phyloP scores from a whole-genome alignment of 2,329 filamentous ascomycete species.

The Microthyrium microscopicum region DNA sequence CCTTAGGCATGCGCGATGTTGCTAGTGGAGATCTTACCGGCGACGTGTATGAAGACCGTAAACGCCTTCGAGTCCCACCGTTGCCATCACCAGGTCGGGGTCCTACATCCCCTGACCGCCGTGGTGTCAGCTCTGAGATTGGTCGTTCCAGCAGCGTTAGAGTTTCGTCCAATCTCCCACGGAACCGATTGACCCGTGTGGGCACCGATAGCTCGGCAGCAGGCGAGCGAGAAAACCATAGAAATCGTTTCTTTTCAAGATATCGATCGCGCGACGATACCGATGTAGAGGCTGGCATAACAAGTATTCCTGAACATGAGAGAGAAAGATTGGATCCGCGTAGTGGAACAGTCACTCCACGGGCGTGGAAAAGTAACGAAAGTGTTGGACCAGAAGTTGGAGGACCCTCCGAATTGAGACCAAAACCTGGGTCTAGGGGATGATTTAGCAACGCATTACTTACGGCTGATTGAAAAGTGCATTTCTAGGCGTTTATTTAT shows the following conservation, averaged over 20 bases:
- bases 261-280: conserved; percentile 15
- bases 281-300: conserved; percentile 30
- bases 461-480: too few relatives aligned
- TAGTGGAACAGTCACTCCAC: conserved; percentile 5
- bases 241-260: conserved; percentile 47
- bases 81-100: conserved; percentile 23
- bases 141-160: conserved; percentile 17
- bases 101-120: conserved; percentile 11
- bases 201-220: conserved; percentile 18
- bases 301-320: conserved; percentile 25
- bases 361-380: conserved; percentile 3
- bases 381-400: too few relatives aligned
- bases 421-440: too few relatives aligned
- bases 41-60: conserved; percentile 46
- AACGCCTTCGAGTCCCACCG: conserved; percentile 17
- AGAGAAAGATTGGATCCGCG: conserved; percentile 5
- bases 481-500: too few relatives aligned
- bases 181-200: conserved; percentile 17
- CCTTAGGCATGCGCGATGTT: conserved; percentile 46
- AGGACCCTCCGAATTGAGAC: too few relatives aligned
- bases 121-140: conserved; percentile 13
- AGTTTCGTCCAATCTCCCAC: conserved; percentile 12
- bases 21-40: conserved; percentile 41
- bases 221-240: conserved; percentile 25
- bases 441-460: too few relatives aligned